A percentile compares a stretch with the other conserved stretches of the same genome.
These are phyloP conservation scores for Monilinia polystroma DNA, from an alignment of 2,329 filamentous ascomycete species.

Conservation along the genomic window DNA sequence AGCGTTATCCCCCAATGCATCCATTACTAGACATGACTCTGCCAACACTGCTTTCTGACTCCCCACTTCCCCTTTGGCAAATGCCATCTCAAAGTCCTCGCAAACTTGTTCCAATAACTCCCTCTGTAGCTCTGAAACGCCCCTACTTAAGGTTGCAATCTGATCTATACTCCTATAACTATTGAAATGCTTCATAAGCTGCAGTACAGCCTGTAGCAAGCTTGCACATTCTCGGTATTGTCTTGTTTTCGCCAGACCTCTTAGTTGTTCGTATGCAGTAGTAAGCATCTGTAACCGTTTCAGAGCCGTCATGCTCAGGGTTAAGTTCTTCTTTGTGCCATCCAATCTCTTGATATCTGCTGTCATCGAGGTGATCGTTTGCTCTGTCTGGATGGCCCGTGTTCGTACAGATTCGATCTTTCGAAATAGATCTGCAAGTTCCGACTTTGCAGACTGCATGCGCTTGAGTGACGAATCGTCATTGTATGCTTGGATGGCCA, in stretches of 20 bases:
- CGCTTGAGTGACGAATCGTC: slow-evolving; percentile 85
- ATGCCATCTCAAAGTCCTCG: slow-evolving; percentile 95
- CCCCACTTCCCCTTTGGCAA: slow-evolving; percentile 81
- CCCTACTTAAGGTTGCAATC: slow-evolving; percentile 88
- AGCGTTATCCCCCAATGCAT: slow-evolving; percentile 87
- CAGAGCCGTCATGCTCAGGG: slow-evolving; percentile 94
- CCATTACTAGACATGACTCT: slow-evolving; percentile 91
- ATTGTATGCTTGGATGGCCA: slow-evolving; percentile 75
- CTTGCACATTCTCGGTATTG: slow-evolving; percentile 96
- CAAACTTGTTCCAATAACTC: slow-evolving; percentile 97
- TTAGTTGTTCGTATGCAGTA: slow-evolving; percentile 95
- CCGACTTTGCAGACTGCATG: slow-evolving; percentile 86
- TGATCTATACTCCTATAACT: slow-evolving; percentile 97
- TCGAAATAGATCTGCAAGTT: slow-evolving; percentile 84
- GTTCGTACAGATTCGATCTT: slow-evolving; percentile 93
- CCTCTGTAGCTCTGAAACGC: slow-evolving; percentile 88
- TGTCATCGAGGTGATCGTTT: slow-evolving; percentile 97
- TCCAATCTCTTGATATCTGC: slow-evolving; percentile 97
- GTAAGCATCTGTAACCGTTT: slow-evolving; percentile 98
- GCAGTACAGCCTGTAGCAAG: slow-evolving; percentile 88
- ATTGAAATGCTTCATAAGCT: slow-evolving; percentile 98
- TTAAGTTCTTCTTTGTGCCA: slow-evolving; percentile 93
- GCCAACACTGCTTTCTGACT: slow-evolving; percentile 68
- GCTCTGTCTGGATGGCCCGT: slow-evolving; percentile 87
- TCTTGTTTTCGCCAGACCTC: slow-evolving; percentile 75